Conservation (phyloP, 2,329 filamentous ascomycete genomes). For the Penicillium italicum region DNA sequence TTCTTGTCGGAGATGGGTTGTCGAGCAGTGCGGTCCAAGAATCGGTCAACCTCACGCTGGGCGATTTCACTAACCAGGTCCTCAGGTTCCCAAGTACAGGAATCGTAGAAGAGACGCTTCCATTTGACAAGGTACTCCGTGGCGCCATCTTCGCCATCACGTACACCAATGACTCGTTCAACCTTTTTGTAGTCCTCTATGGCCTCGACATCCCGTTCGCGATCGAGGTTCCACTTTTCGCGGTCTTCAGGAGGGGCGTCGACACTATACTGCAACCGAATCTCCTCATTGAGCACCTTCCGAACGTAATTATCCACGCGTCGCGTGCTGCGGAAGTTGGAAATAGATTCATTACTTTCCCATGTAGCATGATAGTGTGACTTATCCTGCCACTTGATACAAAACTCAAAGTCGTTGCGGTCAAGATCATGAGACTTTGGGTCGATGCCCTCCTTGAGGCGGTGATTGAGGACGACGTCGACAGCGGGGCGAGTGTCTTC, state of each 20-base stretch:
- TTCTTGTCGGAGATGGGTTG: conserved; percentile 75
- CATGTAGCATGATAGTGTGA: conserved; percentile 95
- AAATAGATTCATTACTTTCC: conserved; percentile 74
- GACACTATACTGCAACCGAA: conserved; percentile 69
- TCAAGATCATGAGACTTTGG: conserved; percentile 30
- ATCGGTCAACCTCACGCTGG: conserved; percentile 88
- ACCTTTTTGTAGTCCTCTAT: conserved; percentile 87
- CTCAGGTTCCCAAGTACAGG: conserved; percentile 87
- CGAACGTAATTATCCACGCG: conserved; percentile 94
- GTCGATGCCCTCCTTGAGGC: conserved; percentile 65
- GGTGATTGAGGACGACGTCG: conserved; percentile 85
- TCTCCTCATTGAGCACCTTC: conserved; percentile 74
- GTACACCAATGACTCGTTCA: conserved; percentile 83
- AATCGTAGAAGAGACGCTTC: conserved; percentile 90
- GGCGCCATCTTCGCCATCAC: conserved; percentile 68
- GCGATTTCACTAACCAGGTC: conserved; percentile 72
- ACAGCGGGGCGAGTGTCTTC: conserved; percentile 82
- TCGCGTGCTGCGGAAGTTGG: conserved; percentile 75
- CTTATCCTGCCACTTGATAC: conserved; percentile 94
- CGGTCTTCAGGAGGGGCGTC: conserved; percentile 78
- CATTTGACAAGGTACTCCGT: conserved; percentile 94
- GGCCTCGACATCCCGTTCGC: conserved; percentile 83
- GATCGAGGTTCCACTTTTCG: conserved; percentile 92
- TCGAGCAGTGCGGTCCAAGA: conserved; percentile 75
- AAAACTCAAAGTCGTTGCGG: conserved; percentile 77